phyloP scores from a whole-genome alignment of 1,139 yeast species.

The Taphrina betulina region DNA sequence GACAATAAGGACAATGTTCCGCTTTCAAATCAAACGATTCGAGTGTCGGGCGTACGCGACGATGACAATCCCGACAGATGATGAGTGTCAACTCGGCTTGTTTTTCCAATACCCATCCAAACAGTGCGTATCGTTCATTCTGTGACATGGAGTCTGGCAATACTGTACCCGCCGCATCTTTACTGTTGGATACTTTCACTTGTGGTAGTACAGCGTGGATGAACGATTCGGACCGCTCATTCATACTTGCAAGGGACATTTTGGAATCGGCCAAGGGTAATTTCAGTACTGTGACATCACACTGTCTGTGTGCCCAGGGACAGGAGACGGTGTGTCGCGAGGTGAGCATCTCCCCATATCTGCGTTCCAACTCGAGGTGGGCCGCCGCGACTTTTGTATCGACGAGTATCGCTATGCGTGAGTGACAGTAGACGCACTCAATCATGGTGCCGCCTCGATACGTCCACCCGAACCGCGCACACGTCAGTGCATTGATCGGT shows the following conservation, averaged over 20 bases:
- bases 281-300: neutral
- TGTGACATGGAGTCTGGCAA: neutral
- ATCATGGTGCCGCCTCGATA: neutral
- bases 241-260: neutral
- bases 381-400: neutral
- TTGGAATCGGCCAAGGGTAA: constrained; percentile 2
- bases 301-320: constrained; percentile 16
- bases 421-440: constrained; percentile 16
- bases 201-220: neutral
- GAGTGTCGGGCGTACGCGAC: neutral
- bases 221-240: neutral
- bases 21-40: neutral
- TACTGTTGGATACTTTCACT: too few relatives aligned
- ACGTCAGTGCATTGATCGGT: constrained; percentile 12
- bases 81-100: neutral
- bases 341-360: neutral
- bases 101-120: constrained; percentile 8
- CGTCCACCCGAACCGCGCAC: constrained; percentile 18
- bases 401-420: neutral
- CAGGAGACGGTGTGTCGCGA: constrained; percentile 1
- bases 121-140: constrained; percentile 5
- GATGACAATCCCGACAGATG: constrained; percentile 14
- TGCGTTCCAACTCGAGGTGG: neutral
- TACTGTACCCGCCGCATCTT: neutral
- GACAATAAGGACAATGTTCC: constrained; percentile 29